phyloP scores from a whole-genome alignment of 1,139 yeast genomes.

The Yamadazyma triangularis region DNA sequence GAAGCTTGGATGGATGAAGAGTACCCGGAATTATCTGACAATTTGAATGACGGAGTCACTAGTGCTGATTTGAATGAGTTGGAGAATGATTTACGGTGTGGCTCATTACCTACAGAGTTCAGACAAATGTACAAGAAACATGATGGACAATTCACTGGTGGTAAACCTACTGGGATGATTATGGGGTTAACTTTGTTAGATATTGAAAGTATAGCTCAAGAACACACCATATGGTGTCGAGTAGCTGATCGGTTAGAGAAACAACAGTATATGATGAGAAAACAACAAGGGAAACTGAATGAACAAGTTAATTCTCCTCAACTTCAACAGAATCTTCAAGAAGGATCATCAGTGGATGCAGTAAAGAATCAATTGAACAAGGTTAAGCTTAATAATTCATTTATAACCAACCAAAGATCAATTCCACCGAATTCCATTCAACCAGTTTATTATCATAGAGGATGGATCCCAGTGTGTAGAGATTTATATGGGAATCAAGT shows the following conservation, averaged over 20 bases:
- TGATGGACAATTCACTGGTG: constrained; percentile 80
- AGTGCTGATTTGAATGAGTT: constrained; percentile 73
- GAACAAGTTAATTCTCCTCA: constrained; percentile 25
- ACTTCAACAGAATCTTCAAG: constrained; percentile 8
- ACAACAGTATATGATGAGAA: constrained; percentile 32
- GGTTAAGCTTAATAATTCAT: constrained; percentile 20
- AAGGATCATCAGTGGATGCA: constrained; percentile 14
- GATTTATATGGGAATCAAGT: constrained; percentile 59
- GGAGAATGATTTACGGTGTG: constrained; percentile 64
- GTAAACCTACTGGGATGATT: constrained; percentile 68
- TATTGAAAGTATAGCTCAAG: constrained; percentile 66
- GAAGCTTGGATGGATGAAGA: constrained; percentile 72
- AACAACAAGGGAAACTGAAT: constrained; percentile 21
- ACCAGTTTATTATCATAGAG: constrained; percentile 50
- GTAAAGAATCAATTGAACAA: constrained; percentile 7
- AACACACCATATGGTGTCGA: constrained; percentile 68
- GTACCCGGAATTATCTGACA: constrained; percentile 77
- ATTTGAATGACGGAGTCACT: constrained; percentile 66
- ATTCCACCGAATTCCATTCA: constrained; percentile 56
- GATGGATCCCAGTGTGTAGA: constrained; percentile 58
- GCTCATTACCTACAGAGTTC: constrained; percentile 65
- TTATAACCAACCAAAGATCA: constrained; percentile 49
- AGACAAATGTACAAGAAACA: constrained; percentile 72
- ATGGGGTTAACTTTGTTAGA: constrained; percentile 71
- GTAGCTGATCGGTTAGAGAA: constrained; percentile 52